Conservation (phyloP, 1,139 yeast species). For the Blastobotrys petasosporus region DNA sequence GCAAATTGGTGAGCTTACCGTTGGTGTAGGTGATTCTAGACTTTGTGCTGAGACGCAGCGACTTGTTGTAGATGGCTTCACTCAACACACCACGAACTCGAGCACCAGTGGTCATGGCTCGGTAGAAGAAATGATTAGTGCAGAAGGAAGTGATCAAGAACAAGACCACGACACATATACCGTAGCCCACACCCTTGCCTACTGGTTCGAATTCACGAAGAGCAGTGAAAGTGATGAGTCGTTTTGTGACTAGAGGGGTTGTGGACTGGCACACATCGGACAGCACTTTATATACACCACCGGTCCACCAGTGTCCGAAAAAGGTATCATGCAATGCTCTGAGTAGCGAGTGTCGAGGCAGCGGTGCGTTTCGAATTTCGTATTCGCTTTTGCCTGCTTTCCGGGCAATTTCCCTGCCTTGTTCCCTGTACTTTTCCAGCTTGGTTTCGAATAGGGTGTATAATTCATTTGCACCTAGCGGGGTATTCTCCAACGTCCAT, state of each 20-base stretch:
- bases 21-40: conserved; percentile 56
- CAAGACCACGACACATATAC: conserved; percentile 48
- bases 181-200: conserved; percentile 56
- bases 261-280: conserved; percentile 50
- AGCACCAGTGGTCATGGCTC: conserved; percentile 60
- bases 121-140: conserved; percentile 58
- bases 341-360: conserved; percentile 41
- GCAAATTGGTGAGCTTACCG: conserved; percentile 65
- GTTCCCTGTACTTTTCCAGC: conserved; percentile 37
- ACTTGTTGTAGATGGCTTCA: conserved; percentile 59
- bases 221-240: conserved; percentile 45
- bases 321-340: conserved; percentile 53
- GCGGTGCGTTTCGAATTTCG: conserved; percentile 23
- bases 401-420: conserved; percentile 29
- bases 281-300: conserved; percentile 40
- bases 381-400: conserved; percentile 22
- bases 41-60: conserved; percentile 54
- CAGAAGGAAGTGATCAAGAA: conserved; percentile 46
- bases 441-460: conserved; percentile 37
- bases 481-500: conserved; percentile 46
- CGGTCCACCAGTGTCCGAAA: conserved; percentile 43
- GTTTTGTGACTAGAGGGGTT: conserved; percentile 45
- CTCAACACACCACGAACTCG: conserved; percentile 61
- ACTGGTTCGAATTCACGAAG: conserved; percentile 15
- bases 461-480: conserved; percentile 44